phyloP scores from a whole-genome alignment of 2,329 filamentous ascomycete genomes.

The Nothophoma quercina region DNA sequence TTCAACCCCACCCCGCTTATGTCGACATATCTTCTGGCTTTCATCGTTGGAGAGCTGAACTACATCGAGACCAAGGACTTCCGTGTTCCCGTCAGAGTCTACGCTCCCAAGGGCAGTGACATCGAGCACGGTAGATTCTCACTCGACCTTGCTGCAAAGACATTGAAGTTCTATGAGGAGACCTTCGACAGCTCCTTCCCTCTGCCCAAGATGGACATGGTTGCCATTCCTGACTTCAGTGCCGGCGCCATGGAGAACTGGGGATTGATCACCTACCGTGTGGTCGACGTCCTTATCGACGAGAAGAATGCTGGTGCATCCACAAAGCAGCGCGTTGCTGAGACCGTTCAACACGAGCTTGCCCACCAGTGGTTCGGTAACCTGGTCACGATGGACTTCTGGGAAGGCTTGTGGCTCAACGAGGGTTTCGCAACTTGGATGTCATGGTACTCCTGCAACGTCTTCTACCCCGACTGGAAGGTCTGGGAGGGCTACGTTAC shows the following conservation, averaged over 20 bases:
- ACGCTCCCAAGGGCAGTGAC: slow-evolving; percentile 86
- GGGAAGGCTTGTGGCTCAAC: slow-evolving; percentile 97
- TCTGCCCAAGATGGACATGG: slow-evolving; percentile 94
- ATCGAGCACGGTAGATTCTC: slow-evolving; percentile 93
- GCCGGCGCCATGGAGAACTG: slow-evolving; percentile 99
- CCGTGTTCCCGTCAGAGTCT: slow-evolving; percentile 91
- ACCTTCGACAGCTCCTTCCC: slow-evolving; percentile 88
- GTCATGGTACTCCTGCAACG: slow-evolving; percentile 93
- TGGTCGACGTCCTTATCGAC: slow-evolving; percentile 88
- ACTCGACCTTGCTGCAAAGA: slow-evolving; percentile 85
- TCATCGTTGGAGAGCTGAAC: slow-evolving; percentile 92
- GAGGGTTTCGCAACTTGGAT: slow-evolving; percentile 92
- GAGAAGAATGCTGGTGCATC: slow-evolving; percentile 90
- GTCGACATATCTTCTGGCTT: slow-evolving; percentile 95
- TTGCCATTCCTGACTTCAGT: slow-evolving; percentile 94
- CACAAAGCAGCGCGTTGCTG: slow-evolving; percentile 90
- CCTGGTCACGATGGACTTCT: slow-evolving; percentile 97
- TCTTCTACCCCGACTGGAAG: slow-evolving; percentile 97
- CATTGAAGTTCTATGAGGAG: slow-evolving; percentile 93
- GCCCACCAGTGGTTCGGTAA: slow-evolving; percentile 99
- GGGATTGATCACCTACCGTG: slow-evolving; percentile 93
- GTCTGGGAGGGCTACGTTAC: slow-evolving; percentile 96
- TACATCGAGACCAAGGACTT: slow-evolving; percentile 92
- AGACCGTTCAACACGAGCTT: slow-evolving; percentile 95
- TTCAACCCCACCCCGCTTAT: slow-evolving; percentile 93